Percentiles rank a stretch among this genome's conserved stretches.
phyloP scores from a whole-genome alignment of 768 basidiomycete species.

The Panus rudis region DNA sequence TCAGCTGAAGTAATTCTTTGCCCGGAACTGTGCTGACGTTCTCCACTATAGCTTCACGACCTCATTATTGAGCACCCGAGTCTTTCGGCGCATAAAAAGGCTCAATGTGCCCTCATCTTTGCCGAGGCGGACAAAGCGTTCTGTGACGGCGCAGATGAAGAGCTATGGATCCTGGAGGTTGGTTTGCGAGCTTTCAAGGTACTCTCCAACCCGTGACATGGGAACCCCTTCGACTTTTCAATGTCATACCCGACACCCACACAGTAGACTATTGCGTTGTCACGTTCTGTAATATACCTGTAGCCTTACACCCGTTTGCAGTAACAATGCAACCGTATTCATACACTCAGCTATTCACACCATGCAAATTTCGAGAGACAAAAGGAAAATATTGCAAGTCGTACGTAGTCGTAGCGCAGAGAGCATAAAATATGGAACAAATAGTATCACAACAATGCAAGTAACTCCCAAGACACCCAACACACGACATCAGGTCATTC shows the following conservation, averaged over 20 bases:
- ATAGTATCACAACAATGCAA: neutral
- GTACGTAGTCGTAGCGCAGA: too few relatives aligned
- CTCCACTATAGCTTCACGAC: conserved; percentile 71
- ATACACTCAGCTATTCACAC: too few relatives aligned
- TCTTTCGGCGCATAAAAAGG: conserved; percentile 74
- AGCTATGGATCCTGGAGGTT: conserved; percentile 88
- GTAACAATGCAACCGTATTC: too few relatives aligned
- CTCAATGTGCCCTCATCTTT: conserved; percentile 71
- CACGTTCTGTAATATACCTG: too few relatives aligned
- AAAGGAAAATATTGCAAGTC: too few relatives aligned
- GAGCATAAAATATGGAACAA: neutral
- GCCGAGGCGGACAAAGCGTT: conserved; percentile 96
- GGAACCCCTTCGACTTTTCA: too few relatives aligned
- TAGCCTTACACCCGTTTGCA: too few relatives aligned
- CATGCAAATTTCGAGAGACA: too few relatives aligned
- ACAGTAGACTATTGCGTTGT: too few relatives aligned
- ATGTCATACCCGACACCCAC: too few relatives aligned
- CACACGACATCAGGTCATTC: neutral
- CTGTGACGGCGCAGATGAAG: conserved; percentile 95
- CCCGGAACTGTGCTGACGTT: conserved; percentile 8
- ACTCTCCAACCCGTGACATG: too few relatives aligned
- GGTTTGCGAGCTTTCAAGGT: conserved; percentile 73
- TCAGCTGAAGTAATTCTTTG: conserved; percentile 31
- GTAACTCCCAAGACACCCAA: neutral
- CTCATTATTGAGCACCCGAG: conserved; percentile 78